These are phyloP conservation scores for Nemania serpens DNA, from an alignment of 2,329 filamentous ascomycete genomes.

Conservation along the genomic window DNA sequence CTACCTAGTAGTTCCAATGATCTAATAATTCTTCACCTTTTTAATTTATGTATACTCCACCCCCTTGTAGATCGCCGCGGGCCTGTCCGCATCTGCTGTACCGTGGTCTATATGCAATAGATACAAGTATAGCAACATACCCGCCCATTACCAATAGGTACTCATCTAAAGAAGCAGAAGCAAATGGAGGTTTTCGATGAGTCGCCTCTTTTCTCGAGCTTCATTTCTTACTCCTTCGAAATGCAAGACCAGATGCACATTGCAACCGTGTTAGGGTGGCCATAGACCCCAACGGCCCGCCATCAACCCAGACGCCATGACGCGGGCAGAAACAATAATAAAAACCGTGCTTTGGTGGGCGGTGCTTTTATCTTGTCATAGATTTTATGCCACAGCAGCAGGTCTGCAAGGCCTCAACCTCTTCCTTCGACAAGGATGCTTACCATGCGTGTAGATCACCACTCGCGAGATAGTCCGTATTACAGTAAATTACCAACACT, in stretches of 20 bases:
- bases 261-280: constrained; percentile 21
- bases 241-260: constrained; percentile 17
- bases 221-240: constrained; percentile 10
- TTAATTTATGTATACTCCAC: constrained; percentile 22
- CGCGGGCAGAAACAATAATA: constrained; percentile 5
- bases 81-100: not conserved
- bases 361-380: constrained; percentile 19
- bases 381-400: constrained; percentile 9
- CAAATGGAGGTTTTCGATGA: not conserved
- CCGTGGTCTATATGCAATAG: not conserved
- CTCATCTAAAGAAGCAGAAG: no score
- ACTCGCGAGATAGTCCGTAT: constrained; percentile 5
- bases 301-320: constrained; percentile 20
- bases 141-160: not conserved
- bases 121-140: not conserved
- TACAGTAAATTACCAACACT: not conserved
- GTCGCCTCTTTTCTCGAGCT: constrained; percentile 13
- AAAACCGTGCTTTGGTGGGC: constrained; percentile 18
- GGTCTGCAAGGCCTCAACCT: constrained; percentile 11
- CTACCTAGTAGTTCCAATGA: not conserved
- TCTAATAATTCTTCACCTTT: constrained; percentile 22
- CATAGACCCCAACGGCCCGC: constrained; percentile 17
- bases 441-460: constrained; percentile 13
- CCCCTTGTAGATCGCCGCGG: constrained; percentile 20
- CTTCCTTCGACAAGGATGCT: constrained; percentile 20